These are phyloP conservation scores for Ogataea pilisensis DNA, from an alignment of 805 yeast species.

Conservation along the genomic window DNA sequence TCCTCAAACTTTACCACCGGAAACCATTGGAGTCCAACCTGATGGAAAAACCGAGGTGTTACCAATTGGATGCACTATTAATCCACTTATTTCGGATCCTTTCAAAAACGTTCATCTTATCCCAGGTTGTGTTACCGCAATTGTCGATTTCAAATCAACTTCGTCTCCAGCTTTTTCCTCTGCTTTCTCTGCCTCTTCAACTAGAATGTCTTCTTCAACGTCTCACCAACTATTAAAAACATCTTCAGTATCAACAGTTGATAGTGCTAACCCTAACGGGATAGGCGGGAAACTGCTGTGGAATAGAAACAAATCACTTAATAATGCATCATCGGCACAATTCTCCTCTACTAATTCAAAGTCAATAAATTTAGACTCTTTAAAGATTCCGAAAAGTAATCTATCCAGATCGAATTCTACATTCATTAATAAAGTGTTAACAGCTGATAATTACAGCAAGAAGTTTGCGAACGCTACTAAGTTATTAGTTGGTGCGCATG, in stretches of 20 bases:
- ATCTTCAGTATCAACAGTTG: constrained; percentile 1
- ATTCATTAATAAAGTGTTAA: constrained; percentile 31
- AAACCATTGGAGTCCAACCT: constrained; percentile 28
- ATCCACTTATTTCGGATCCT: constrained; percentile 50
- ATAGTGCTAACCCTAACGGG: not conserved
- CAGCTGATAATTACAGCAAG: constrained; percentile 28
- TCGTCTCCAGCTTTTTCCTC: not conserved
- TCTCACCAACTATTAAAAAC: constrained; percentile 2
- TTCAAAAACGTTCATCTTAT: constrained; percentile 48
- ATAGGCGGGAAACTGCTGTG: constrained; percentile 7
- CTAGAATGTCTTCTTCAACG: not conserved
- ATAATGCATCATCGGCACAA: constrained; percentile 4
- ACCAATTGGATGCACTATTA: constrained; percentile 50
- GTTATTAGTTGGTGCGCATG: constrained; percentile 43
- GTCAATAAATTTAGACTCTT: constrained; percentile 8
- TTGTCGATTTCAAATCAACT: constrained; percentile 21
- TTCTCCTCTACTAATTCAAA: not conserved
- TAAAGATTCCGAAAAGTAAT: constrained; percentile 29
- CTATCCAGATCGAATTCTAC: constrained; percentile 31
- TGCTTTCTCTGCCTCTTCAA: not conserved
- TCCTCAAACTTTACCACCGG: constrained; percentile 33
- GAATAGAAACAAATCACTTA: constrained; percentile 10
- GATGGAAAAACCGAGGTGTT: constrained; percentile 32
- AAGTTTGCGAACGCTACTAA: constrained; percentile 26
- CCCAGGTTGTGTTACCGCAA: constrained; percentile 45